phyloP scores from a whole-genome alignment of 176 grass and related monocot genomes.

The Carex littledalei region DNA sequence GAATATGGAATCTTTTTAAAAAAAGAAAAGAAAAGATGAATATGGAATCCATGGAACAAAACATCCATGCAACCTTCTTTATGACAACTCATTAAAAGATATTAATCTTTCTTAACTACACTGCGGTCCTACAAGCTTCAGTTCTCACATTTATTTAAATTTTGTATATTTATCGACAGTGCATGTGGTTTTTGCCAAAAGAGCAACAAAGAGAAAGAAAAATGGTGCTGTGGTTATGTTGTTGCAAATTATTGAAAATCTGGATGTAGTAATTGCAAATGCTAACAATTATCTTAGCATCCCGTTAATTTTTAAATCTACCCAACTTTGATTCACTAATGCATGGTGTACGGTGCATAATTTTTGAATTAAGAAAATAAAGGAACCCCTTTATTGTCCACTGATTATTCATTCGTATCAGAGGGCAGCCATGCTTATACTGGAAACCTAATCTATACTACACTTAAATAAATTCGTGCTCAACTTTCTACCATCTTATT shows the following conservation, averaged over 20 bases:
- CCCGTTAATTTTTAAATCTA: neutral
- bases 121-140: conserved; percentile 18
- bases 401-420: conserved; percentile 22
- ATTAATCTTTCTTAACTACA: conserved; percentile 28
- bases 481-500: conserved; percentile 44
- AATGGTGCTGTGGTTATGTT: neutral
- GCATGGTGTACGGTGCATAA: conserved; percentile 16
- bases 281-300: neutral
- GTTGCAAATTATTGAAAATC: neutral
- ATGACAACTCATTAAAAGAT: conserved; percentile 43
- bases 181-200: neutral
- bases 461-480: conserved; percentile 37
- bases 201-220: neutral
- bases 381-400: conserved; percentile 12
- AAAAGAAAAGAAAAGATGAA: conserved; percentile 14
- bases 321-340: neutral
- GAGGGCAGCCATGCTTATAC: conserved; percentile 26
- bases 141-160: conserved; percentile 23
- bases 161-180: neutral
- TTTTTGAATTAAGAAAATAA: conserved; percentile 16
- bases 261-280: neutral
- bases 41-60: conserved; percentile 47
- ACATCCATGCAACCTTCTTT: conserved; percentile 47
- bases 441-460: conserved; percentile 34
- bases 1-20: conserved; percentile 56